Conservation (phyloP, 202 grass and related monocot genomes). For the Setaria italica region DNA sequence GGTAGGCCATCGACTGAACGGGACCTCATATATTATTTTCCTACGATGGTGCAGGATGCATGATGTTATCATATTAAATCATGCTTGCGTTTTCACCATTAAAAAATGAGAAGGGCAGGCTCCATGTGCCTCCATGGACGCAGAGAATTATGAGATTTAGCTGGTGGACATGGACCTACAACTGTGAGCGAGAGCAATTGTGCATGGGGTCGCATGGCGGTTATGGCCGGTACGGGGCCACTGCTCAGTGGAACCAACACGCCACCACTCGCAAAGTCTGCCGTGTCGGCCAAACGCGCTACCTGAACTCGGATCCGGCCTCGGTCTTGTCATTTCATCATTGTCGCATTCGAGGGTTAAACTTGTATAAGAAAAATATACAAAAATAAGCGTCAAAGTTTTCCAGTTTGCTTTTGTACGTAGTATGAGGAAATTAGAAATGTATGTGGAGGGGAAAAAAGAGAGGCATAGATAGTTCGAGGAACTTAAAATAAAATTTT, state of each 20-base stretch:
- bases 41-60: too few species aligned
- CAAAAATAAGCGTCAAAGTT: too few species aligned
- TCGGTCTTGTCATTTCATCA: neutral
- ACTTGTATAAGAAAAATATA: too few species aligned
- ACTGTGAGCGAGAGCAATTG: neutral
- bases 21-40: neutral
- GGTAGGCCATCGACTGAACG: neutral
- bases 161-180: slow-evolving; percentile 13
- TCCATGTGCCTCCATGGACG: neutral
- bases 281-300: neutral
- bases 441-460: too few species aligned
- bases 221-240: neutral
- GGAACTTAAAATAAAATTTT: too few species aligned
- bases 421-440: too few species aligned
- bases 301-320: neutral
- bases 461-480: too few species aligned
- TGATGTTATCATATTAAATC: neutral
- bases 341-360: too few species aligned
- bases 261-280: neutral
- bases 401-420: too few species aligned
- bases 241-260: neutral
- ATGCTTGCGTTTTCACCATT: neutral
- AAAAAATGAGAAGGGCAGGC: neutral
- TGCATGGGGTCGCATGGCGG: neutral
- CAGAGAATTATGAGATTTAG: neutral